These are phyloP conservation scores for Trypanosoma boissoni DNA, from an alignment of 208 protist species.

Conservation along the genomic window DNA sequence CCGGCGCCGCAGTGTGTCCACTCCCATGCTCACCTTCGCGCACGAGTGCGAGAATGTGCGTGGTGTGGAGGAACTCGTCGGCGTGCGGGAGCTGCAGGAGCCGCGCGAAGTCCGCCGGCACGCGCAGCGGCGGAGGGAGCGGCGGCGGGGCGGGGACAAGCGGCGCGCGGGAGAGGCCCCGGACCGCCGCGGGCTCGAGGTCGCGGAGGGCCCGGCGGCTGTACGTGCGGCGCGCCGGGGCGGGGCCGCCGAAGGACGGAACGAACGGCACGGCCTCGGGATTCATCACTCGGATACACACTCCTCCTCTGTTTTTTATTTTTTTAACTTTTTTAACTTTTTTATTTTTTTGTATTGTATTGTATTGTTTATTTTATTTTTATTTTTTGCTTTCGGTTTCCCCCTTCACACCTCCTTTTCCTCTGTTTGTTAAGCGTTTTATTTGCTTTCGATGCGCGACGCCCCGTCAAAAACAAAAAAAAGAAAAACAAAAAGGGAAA, in stretches of 20 bases:
- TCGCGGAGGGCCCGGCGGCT: conserved; percentile 14
- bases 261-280: conserved; percentile 24
- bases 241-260: conserved; percentile 17
- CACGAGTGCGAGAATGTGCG: conserved; percentile 16
- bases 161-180: conserved; percentile 8
- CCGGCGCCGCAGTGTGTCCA: not conserved
- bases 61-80: conserved; percentile 16
- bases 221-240: conserved; percentile 4
- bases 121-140: not conserved
- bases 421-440: too few species aligned
- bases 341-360: too few species aligned
- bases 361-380: too few species aligned
- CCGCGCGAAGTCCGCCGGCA: conserved; percentile 12
- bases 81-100: conserved; percentile 17
- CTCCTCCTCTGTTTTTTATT: too few species aligned
- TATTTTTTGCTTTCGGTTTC: too few species aligned
- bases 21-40: not conserved
- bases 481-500: conserved; percentile 3
- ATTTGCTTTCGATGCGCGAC: too few species aligned
- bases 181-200: conserved; percentile 8
- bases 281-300: too few species aligned
- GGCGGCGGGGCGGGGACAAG: too few species aligned
- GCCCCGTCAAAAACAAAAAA: conserved; percentile 5
- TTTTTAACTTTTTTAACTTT: too few species aligned
- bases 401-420: too few species aligned